Evolutionary conservation across 2,329 filamentous ascomycete genomes (phyloP).

Genomic region (Fusarium staphyleae): DNA sequence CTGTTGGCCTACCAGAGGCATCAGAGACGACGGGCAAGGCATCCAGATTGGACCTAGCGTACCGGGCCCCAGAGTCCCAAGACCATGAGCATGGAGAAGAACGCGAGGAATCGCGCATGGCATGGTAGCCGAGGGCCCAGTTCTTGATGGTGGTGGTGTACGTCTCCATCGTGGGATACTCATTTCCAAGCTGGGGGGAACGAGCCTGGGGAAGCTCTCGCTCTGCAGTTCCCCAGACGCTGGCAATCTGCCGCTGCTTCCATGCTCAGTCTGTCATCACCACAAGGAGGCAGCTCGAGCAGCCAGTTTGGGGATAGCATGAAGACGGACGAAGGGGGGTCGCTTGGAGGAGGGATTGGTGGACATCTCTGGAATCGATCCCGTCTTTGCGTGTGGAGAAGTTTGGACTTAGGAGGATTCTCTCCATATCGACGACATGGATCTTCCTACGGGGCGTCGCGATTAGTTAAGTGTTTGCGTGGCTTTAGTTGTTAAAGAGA

Average conservation of each 20-base stretch:
- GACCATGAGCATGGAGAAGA: slow-evolving; percentile 7
- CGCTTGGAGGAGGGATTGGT: slow-evolving; percentile 24
- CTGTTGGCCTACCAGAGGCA: slow-evolving; percentile 28
- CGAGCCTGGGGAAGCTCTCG: slow-evolving; percentile 16
- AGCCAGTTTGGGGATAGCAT: slow-evolving; percentile 21
- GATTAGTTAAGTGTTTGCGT: background rate
- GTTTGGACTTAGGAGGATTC: slow-evolving; percentile 7
- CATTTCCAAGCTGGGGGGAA: slow-evolving; percentile 17
- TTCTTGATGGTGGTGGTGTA: slow-evolving; percentile 26
- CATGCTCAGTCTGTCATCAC: slow-evolving; percentile 14
- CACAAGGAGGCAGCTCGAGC: slow-evolving; percentile 21
- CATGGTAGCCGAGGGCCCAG: slow-evolving; percentile 24
- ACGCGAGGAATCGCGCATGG: slow-evolving; percentile 5
- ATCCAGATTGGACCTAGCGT: slow-evolving; percentile 23
- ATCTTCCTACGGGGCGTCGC: background rate
- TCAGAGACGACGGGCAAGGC: slow-evolving; percentile 14
- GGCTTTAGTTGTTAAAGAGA: background rate
- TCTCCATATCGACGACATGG: slow-evolving; percentile 1
- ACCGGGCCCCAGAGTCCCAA: slow-evolving; percentile 17
- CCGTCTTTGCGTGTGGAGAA: slow-evolving; percentile 31
- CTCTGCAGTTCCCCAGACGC: background rate
- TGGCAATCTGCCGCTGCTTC: slow-evolving; percentile 1
- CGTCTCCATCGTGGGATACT: slow-evolving; percentile 5
- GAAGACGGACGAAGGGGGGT: slow-evolving; percentile 27
- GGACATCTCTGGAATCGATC: slow-evolving; percentile 17